Conservation (phyloP, 2,329 filamentous ascomycete species). For the Aspergillus versicolor region DNA sequence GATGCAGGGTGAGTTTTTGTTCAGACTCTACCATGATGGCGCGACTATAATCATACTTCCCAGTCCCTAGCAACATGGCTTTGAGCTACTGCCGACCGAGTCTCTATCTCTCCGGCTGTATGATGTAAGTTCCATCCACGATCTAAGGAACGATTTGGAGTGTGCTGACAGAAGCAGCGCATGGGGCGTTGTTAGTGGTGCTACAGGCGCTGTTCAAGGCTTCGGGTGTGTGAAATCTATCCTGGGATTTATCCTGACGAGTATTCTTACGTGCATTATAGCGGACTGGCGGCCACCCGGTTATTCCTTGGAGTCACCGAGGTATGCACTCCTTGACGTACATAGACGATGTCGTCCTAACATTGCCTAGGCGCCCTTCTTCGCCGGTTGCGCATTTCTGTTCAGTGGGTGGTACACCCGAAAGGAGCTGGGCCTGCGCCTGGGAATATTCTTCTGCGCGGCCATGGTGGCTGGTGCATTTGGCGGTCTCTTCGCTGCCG, state of each 20-base stretch:
- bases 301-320: neutral
- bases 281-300: slow-evolving; percentile 22
- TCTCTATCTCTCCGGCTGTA: slow-evolving; percentile 24
- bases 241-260: neutral
- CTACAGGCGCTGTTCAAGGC: neutral
- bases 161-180: neutral
- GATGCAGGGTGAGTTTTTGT: slow-evolving; percentile 34
- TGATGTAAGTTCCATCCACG: neutral
- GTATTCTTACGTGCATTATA: neutral
- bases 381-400: slow-evolving; percentile 31
- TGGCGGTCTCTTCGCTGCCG: slow-evolving; percentile 44
- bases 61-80: neutral
- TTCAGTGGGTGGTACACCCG: slow-evolving; percentile 41
- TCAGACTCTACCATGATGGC: neutral
- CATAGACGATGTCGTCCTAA: neutral
- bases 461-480: slow-evolving; percentile 43
- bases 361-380: neutral
- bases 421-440: slow-evolving; percentile 41
- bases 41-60: neutral
- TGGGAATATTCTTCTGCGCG: slow-evolving; percentile 35
- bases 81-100: slow-evolving; percentile 29
- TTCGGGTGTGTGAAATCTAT: slow-evolving; percentile 17
- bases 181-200: neutral
- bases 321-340: neutral
- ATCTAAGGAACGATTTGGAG: neutral